Evolutionary conservation across 2,329 filamentous ascomycete species (phyloP).

Genomic region (Xylaria hypoxylon): DNA sequence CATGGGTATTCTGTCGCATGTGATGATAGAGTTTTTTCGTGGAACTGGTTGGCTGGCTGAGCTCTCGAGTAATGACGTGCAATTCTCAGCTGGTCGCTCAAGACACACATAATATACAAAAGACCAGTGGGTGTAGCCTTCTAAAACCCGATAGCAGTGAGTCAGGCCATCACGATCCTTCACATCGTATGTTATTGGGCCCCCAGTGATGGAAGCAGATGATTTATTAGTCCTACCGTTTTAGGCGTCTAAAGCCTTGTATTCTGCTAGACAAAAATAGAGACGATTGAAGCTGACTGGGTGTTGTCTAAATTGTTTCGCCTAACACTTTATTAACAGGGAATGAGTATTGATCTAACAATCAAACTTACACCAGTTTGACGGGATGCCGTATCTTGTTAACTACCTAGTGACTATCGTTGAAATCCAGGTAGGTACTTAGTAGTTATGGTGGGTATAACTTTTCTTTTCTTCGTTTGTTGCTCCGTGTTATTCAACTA

Average conservation of each 20-base stretch:
- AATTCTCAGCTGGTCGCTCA: not conserved
- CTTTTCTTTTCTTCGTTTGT: constrained; percentile 7
- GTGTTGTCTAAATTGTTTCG: not conserved
- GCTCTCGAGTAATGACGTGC: not conserved
- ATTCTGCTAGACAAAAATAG: not conserved
- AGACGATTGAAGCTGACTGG: too few species aligned
- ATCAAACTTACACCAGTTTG: not conserved
- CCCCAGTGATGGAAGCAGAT: not conserved
- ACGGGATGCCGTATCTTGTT: not conserved
- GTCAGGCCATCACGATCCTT: not conserved
- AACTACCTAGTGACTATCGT: not conserved
- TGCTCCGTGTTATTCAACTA: not conserved
- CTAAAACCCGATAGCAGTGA: not conserved
- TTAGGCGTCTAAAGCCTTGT: not conserved
- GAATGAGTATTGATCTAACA: not conserved
- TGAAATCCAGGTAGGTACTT: not conserved
- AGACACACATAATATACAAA: not conserved
- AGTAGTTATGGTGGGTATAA: not conserved
- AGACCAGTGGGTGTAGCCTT: not conserved
- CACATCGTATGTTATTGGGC: not conserved
- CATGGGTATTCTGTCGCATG: not conserved
- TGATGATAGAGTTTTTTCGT: not conserved
- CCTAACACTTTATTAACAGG: not conserved
- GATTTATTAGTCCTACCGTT: not conserved
- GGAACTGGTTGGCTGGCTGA: constrained; percentile 3